Conservation (phyloP, 805 yeast species). For the Saitoella complicata region DNA sequence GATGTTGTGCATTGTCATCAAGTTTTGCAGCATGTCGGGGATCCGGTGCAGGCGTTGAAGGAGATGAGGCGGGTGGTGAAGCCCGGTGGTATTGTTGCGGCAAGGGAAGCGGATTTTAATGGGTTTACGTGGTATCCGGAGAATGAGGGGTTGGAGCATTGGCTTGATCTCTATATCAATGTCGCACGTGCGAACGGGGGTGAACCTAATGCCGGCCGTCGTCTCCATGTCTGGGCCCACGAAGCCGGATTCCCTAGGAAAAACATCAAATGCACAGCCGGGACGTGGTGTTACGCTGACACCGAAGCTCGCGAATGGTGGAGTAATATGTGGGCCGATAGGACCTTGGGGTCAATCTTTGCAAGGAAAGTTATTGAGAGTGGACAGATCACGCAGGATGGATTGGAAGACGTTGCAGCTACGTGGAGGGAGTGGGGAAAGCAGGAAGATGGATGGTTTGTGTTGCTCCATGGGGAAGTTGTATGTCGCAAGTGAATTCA, state of each 20-base stretch:
- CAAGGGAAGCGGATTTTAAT: slow-evolving; percentile 19
- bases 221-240: slow-evolving; percentile 8
- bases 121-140: slow-evolving; percentile 13
- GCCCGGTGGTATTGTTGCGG: slow-evolving; percentile 22
- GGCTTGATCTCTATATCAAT: slow-evolving; percentile 8
- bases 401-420: slow-evolving; percentile 8
- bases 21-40: slow-evolving; percentile 24
- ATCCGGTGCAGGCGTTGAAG: slow-evolving; percentile 21
- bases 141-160: slow-evolving; percentile 4
- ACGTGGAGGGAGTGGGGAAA: slow-evolving; percentile 12
- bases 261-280: slow-evolving; percentile 4
- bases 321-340: slow-evolving; percentile 14
- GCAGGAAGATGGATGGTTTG: slow-evolving; percentile 10
- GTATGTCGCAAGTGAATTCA: slow-evolving; percentile 9
- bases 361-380: slow-evolving; percentile 6
- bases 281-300: slow-evolving; percentile 13
- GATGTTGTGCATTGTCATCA: slow-evolving; percentile 28
- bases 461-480: slow-evolving; percentile 12
- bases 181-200: slow-evolving; percentile 13
- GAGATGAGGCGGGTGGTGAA: slow-evolving; percentile 26
- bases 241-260: slow-evolving; percentile 10
- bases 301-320: slow-evolving; percentile 12
- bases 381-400: slow-evolving; percentile 7
- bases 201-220: slow-evolving; percentile 14
- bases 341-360: slow-evolving; percentile 11